Conservation (phyloP, 2,329 filamentous ascomycete genomes). For the Colletotrichum camelliae region DNA sequence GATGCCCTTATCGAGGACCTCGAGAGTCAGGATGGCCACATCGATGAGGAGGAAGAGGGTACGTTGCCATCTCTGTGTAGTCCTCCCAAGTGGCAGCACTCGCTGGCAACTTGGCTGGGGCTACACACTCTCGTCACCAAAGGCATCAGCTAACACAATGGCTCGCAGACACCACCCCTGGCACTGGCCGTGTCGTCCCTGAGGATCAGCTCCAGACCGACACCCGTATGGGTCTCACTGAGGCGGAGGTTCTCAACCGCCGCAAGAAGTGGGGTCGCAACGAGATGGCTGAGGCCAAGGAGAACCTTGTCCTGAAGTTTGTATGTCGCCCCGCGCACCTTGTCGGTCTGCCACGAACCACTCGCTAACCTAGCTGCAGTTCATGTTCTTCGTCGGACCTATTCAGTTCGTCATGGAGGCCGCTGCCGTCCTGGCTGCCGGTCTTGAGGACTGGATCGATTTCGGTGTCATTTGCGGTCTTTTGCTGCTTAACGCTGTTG, state of each 20-base stretch:
- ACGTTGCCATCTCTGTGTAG: conserved; percentile 25
- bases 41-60: conserved; percentile 66
- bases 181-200: conserved; percentile 67
- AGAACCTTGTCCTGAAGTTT: conserved; percentile 86
- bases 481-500: conserved; percentile 81
- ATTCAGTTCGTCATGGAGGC: conserved; percentile 95
- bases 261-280: conserved; percentile 79
- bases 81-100: not conserved
- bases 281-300: conserved; percentile 90
- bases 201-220: conserved; percentile 83
- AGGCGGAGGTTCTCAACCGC: conserved; percentile 67
- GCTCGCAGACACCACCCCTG: conserved; percentile 40
- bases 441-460: conserved; percentile 89
- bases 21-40: conserved; percentile 78
- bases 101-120: not conserved
- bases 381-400: conserved; percentile 83
- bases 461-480: conserved; percentile 90
- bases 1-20: conserved; percentile 88
- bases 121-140: too few relatives aligned
- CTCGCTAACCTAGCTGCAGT: not conserved
- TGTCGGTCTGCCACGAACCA: not conserved
- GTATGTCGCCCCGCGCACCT: conserved; percentile 21
- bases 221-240: conserved; percentile 73
- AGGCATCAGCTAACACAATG: not conserved
- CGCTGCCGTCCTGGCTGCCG: conserved; percentile 80